Conservation (phyloP, 768 basidiomycete species). For the Pleurotus giganteus region DNA sequence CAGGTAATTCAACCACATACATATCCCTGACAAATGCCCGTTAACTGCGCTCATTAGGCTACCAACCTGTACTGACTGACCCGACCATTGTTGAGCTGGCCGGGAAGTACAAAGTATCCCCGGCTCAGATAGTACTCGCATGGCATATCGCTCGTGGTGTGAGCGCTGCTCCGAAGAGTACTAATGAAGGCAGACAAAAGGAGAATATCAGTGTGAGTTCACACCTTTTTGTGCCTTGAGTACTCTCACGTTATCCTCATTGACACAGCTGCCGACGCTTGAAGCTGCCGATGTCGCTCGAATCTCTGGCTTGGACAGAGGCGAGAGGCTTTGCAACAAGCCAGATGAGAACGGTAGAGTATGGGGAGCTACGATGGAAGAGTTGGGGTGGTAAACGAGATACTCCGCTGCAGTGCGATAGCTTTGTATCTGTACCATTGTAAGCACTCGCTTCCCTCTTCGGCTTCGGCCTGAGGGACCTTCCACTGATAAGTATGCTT, state of each 20-base stretch:
- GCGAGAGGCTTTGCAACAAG: conserved; percentile 38
- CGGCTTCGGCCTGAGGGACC: too few species aligned
- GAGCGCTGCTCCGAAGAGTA: conserved; percentile 46
- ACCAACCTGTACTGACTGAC: conserved; percentile 42
- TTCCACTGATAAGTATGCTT: too few species aligned
- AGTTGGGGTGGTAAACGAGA: conserved; percentile 35
- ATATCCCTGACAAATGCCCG: background rate
- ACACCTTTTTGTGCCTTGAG: background rate
- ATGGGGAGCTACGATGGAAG: conserved; percentile 36
- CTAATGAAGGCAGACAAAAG: conserved; percentile 43
- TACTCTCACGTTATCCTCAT: too few species aligned
- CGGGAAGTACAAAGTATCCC: conserved; percentile 41
- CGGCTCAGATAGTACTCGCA: conserved; percentile 47
- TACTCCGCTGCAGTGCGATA: too few species aligned
- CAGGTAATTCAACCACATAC: conserved; percentile 24
- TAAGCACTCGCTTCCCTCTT: too few species aligned
- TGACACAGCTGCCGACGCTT: conserved; percentile 32
- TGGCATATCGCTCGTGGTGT: conserved; percentile 50
- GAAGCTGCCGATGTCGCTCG: conserved; percentile 40
- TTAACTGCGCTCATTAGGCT: conserved; percentile 27
- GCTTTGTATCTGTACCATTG: too few species aligned
- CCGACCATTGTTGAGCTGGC: conserved; percentile 43
- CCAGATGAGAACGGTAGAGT: conserved; percentile 31
- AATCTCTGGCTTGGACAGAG: conserved; percentile 43
- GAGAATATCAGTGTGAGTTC: conserved; percentile 44